These are phyloP conservation scores for Euphorbia lathyris DNA, from an alignment of 345 rosid genomes.

Conservation along the genomic window DNA sequence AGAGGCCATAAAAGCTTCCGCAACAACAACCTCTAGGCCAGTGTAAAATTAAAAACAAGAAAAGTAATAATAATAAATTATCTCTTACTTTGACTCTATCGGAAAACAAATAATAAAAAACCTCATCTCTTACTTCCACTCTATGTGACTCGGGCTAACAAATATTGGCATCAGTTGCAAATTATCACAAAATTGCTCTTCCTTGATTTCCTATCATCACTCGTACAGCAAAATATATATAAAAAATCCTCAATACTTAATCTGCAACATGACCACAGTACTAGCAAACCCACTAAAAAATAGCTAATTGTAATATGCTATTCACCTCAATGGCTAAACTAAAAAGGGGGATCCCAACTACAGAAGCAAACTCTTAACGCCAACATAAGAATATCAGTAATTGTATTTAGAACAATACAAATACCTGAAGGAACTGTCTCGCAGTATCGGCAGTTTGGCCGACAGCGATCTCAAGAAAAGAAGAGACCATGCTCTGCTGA, in stretches of 20 bases:
- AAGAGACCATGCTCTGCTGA: slow-evolving; percentile 72
- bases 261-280: neutral
- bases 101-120: too few relatives aligned
- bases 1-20: neutral
- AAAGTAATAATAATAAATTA: too few relatives aligned
- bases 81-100: too few relatives aligned
- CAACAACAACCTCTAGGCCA: neutral
- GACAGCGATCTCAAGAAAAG: slow-evolving; percentile 96
- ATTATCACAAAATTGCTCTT: neutral
- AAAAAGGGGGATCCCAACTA: neutral
- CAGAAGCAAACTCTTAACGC: neutral
- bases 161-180: neutral
- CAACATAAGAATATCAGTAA: neutral
- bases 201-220: neutral
- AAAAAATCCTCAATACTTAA: neutral
- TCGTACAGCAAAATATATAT: neutral
- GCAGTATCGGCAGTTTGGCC: slow-evolving; percentile 93
- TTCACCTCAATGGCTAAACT: neutral
- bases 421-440: slow-evolving; percentile 79
- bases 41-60: too few relatives aligned
- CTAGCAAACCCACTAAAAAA: neutral
- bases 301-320: neutral
- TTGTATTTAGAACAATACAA: neutral
- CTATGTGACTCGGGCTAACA: neutral
- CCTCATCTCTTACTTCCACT: neutral